Conservation (phyloP, 169 alveolate species). For the Plasmodium fragile region DNA sequence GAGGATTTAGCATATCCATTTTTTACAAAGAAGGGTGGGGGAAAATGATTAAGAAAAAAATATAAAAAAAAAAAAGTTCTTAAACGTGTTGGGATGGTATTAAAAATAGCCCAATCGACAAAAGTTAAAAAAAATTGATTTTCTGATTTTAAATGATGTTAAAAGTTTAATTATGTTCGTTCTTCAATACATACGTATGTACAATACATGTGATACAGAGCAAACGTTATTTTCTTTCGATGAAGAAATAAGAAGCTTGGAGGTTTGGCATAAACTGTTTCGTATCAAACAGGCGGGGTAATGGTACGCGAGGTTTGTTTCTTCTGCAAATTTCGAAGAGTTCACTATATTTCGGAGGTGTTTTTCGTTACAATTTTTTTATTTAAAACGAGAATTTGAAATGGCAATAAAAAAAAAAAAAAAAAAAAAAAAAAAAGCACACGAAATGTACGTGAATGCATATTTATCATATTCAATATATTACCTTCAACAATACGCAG, state of each 20-base stretch:
- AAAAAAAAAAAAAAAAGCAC: neutral
- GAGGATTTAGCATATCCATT: slow-evolving; percentile 80
- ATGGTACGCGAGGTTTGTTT: neutral
- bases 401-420: neutral
- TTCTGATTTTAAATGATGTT: neutral
- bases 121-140: neutral
- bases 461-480: neutral
- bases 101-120: neutral
- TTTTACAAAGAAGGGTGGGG: slow-evolving; percentile 17
- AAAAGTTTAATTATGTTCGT: neutral
- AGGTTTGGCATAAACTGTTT: neutral
- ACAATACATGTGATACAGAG: neutral
- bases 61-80: slow-evolving; percentile 1
- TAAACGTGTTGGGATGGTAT: neutral
- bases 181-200: neutral
- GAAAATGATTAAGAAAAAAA: slow-evolving; percentile 10
- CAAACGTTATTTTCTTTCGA: neutral
- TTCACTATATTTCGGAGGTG: neutral
- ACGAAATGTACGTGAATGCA: neutral
- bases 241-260: neutral
- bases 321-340: neutral
- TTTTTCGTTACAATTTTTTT: neutral
- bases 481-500: neutral
- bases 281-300: neutral
- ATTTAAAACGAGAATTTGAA: neutral